Conservation (phyloP, 1,284 basidiomycete species). For the Sparassis latifolia region DNA sequence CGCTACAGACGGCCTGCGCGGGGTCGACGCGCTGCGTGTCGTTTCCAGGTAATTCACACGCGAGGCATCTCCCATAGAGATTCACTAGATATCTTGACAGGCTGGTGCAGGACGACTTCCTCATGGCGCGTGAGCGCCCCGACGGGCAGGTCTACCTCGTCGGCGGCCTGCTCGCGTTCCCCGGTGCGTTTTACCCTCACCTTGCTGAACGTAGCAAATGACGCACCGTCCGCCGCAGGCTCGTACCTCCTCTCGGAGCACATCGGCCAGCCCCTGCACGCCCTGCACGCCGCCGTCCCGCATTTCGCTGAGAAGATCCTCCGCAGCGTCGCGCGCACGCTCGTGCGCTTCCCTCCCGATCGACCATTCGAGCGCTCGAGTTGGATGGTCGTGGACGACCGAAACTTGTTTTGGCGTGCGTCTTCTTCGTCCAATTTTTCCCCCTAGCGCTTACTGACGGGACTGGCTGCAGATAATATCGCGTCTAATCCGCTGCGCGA, state of each 20-base stretch:
- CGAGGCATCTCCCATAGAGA: no score
- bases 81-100: constrained; percentile 8
- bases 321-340: constrained; percentile 33
- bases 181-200: constrained; percentile 17
- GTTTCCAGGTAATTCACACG: constrained; percentile 11
- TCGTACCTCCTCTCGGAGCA: constrained; percentile 32
- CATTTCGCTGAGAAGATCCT: constrained; percentile 37
- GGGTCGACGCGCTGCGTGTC: constrained; percentile 28
- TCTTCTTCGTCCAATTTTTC: neutral
- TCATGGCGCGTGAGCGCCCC: constrained; percentile 32
- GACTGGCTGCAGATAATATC: constrained; percentile 23
- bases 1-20: constrained; percentile 14
- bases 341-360: constrained; percentile 31
- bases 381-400: constrained; percentile 37
- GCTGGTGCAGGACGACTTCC: constrained; percentile 34
- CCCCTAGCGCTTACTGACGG: neutral
- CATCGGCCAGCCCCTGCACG: constrained; percentile 28
- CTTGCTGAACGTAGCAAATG: neutral
- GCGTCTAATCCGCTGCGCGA: constrained; percentile 16
- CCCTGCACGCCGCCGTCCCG: constrained; percentile 30
- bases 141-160: constrained; percentile 33
- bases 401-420: constrained; percentile 29
- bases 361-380: constrained; percentile 35
- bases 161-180: constrained; percentile 33
- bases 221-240: constrained; percentile 14